Percentiles rank a stretch among this genome's conserved stretches.
Conservation (phyloP, 768 basidiomycete genomes). For the Suillus placidus region DNA sequence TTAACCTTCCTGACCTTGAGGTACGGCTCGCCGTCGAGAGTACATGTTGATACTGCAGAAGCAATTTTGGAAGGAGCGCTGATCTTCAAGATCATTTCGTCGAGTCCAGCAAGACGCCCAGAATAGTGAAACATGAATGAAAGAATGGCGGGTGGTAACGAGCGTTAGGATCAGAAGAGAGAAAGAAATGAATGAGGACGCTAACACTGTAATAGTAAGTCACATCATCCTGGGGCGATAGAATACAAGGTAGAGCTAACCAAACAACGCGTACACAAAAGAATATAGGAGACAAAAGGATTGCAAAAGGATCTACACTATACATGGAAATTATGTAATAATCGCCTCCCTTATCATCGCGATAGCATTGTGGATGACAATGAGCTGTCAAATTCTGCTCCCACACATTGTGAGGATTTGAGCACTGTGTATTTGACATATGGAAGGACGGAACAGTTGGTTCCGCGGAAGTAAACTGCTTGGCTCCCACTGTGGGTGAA, state of each 20-base stretch:
- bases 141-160: slow-evolving; percentile 15
- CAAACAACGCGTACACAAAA: slow-evolving; percentile 20
- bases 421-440: neutral
- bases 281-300: slow-evolving; percentile 11
- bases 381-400: neutral
- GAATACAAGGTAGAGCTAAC: slow-evolving; percentile 9
- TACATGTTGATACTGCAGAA: slow-evolving; percentile 29
- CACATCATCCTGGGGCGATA: neutral
- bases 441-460: neutral
- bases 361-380: neutral
- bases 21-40: slow-evolving; percentile 20
- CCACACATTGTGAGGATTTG: neutral
- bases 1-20: slow-evolving; percentile 26
- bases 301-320: neutral
- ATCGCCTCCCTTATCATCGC: neutral
- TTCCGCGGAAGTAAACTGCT: neutral
- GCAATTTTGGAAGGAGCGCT: slow-evolving; percentile 30
- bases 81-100: slow-evolving; percentile 42
- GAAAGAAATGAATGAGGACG: slow-evolving; percentile 9
- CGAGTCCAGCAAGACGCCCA: slow-evolving; percentile 47
- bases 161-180: slow-evolving; percentile 16
- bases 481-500: neutral
- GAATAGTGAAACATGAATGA: slow-evolving; percentile 39
- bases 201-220: slow-evolving; percentile 9
- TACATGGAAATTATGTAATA: neutral